Percentiles rank a stretch among this genome's conserved stretches.
These are phyloP conservation scores for Trichosporon faecale DNA, from an alignment of 1,284 basidiomycete genomes.

Conservation along the genomic window DNA sequence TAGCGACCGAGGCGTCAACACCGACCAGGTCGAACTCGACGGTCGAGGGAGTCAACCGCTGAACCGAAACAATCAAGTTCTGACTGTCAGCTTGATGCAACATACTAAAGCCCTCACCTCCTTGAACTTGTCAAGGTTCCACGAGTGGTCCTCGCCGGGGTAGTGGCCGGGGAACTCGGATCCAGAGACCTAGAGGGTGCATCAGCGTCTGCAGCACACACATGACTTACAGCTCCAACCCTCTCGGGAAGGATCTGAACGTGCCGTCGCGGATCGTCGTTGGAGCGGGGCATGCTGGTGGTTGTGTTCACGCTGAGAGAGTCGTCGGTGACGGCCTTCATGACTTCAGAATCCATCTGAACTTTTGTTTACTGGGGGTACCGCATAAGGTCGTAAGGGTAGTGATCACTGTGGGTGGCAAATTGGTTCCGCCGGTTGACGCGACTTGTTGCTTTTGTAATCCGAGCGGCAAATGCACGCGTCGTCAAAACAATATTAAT, in stretches of 20 bases:
- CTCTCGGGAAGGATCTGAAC: conserved; percentile 67
- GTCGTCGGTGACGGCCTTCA: neutral
- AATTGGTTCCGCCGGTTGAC: conserved; percentile 29
- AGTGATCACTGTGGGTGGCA: conserved; percentile 10
- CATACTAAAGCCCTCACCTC: conserved; percentile 55
- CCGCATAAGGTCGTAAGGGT: neutral
- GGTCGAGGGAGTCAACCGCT: conserved; percentile 71
- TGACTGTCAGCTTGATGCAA: conserved; percentile 46
- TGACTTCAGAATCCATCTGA: conserved; percentile 9
- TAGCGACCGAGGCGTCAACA: conserved; percentile 93
- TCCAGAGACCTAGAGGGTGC: conserved; percentile 20
- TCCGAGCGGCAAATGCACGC: neutral
- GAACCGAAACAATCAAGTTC: conserved; percentile 71
- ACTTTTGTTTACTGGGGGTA: conserved; percentile 19
- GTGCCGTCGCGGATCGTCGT: conserved; percentile 54
- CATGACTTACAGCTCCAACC: conserved; percentile 57
- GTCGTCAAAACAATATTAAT: neutral
- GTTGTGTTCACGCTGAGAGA: conserved; percentile 7
- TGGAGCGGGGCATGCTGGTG: conserved; percentile 26
- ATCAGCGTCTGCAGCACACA: neutral
- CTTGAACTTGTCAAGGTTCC: conserved; percentile 72
- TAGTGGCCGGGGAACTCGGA: conserved; percentile 51
- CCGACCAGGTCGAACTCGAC: conserved; percentile 95
- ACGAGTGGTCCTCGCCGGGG: conserved; percentile 76
- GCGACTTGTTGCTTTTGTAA: conserved; percentile 21